phyloP scores from a whole-genome alignment of 805 yeast species.

The Scheffersomyces coipomensis region DNA sequence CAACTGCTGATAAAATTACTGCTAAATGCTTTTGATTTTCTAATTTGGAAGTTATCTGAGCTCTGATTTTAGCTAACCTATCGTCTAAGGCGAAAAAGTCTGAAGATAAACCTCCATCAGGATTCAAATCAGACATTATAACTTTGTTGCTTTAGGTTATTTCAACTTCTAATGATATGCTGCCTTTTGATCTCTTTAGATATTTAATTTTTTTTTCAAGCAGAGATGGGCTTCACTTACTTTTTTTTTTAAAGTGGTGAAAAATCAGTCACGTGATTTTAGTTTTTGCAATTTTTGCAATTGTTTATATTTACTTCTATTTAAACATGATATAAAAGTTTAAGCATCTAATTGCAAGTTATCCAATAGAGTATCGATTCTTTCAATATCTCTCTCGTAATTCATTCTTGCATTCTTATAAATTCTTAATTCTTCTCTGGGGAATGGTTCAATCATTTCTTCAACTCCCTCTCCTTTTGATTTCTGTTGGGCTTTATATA shows the following conservation, averaged over 20 bases:
- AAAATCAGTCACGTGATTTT: too few species aligned
- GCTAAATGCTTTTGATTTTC: constrained; percentile 87
- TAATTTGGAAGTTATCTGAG: constrained; percentile 73
- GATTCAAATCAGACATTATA: constrained; percentile 29
- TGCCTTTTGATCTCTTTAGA: not conserved
- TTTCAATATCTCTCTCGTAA: constrained; percentile 26
- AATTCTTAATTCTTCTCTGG: constrained; percentile 14
- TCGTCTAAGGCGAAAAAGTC: constrained; percentile 55
- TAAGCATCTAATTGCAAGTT: constrained; percentile 30
- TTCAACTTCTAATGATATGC: not conserved
- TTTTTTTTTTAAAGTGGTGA: too few species aligned
- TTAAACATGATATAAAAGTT: constrained; percentile 1
- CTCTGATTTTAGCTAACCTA: constrained; percentile 64
- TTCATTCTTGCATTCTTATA: constrained; percentile 13
- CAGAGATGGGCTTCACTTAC: constrained; percentile 1
- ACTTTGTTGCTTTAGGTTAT: not conserved
- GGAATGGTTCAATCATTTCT: constrained; percentile 3
- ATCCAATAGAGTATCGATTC: constrained; percentile 26
- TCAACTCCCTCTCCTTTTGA: constrained; percentile 5
- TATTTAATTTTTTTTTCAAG: constrained; percentile 1
- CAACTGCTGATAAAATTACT: constrained; percentile 81
- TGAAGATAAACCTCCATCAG: constrained; percentile 35
- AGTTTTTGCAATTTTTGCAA: too few species aligned
- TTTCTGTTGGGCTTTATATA: not conserved
- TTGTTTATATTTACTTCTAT: too few species aligned